Conservation (phyloP, 139 green algal species). For the Raphidocelis subcapitata region DNA sequence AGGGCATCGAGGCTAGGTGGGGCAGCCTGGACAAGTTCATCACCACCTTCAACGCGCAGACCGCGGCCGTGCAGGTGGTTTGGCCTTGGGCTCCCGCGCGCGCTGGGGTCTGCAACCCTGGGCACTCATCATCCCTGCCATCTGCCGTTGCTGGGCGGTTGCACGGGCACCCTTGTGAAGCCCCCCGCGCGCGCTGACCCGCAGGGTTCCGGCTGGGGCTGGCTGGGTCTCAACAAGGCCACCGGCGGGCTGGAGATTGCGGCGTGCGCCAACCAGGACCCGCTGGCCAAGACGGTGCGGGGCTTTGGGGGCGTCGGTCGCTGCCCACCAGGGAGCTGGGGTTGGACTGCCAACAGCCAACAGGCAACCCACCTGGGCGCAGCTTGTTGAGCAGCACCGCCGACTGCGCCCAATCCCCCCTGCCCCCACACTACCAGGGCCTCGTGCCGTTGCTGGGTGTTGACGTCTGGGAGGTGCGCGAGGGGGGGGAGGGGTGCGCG, state of each 20-base stretch:
- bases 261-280: slow-evolving; percentile 92
- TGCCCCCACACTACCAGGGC: no score
- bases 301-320: not conserved
- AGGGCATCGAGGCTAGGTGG: slow-evolving; percentile 84
- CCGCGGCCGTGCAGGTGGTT: slow-evolving; percentile 84
- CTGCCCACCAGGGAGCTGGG: not conserved
- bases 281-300: slow-evolving; percentile 54
- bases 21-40: slow-evolving; percentile 86
- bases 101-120: no score
- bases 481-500: no score
- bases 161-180: no score
- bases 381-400: not conserved
- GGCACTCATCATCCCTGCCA: no score
- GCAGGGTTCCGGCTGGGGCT: slow-evolving; percentile 95
- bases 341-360: not conserved
- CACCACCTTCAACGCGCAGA: slow-evolving; percentile 70
- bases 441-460: slow-evolving; percentile 92
- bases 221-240: slow-evolving; percentile 87
- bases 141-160: no score
- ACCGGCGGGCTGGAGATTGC: slow-evolving; percentile 67
- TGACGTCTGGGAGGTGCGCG: slow-evolving; percentile 92
- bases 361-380: not conserved
- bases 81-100: no score
- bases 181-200: not conserved
- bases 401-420: no score